Evolutionary conservation across 768 basidiomycete species (phyloP).

Genomic region (Cubamyces lactineus): DNA sequence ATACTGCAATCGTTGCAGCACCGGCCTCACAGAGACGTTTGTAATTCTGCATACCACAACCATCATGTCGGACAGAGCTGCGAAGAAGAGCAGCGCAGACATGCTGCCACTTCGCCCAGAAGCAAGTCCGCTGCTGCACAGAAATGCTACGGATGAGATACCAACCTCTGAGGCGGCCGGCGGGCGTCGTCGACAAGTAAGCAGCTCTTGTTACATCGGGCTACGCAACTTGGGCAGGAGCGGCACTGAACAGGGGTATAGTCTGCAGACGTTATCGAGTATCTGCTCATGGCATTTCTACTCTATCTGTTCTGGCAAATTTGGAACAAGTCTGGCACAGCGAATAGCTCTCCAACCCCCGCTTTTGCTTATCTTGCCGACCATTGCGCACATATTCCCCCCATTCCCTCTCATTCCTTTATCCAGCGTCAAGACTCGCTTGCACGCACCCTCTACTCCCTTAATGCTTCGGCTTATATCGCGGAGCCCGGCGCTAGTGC

Average conservation of each 20-base stretch:
- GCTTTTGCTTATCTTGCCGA: slow-evolving; percentile 35
- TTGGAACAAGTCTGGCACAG: too few species aligned
- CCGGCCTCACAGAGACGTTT: background rate
- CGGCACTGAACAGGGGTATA: background rate
- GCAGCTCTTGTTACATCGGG: background rate
- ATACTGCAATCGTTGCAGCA: background rate
- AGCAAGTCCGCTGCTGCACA: background rate
- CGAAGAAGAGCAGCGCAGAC: background rate
- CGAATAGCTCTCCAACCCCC: background rate
- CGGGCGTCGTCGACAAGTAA: background rate
- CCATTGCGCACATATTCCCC: slow-evolving; percentile 53
- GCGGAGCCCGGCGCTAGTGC: slow-evolving; percentile 79
- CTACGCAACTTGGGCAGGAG: background rate
- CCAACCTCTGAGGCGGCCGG: background rate
- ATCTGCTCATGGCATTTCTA: background rate
- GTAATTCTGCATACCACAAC: background rate
- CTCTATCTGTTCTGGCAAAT: background rate
- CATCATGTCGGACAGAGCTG: slow-evolving; percentile 2
- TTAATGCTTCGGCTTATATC: slow-evolving; percentile 70
- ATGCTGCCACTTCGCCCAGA: background rate
- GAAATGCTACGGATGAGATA: background rate
- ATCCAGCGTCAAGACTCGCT: slow-evolving; percentile 56
- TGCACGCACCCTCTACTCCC: slow-evolving; percentile 49
- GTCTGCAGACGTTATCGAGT: background rate
- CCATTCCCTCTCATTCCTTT: slow-evolving; percentile 53